phyloP scores from a whole-genome alignment of 495 filamentous ascomycete species.

The Beverwykella pulmonaria region DNA sequence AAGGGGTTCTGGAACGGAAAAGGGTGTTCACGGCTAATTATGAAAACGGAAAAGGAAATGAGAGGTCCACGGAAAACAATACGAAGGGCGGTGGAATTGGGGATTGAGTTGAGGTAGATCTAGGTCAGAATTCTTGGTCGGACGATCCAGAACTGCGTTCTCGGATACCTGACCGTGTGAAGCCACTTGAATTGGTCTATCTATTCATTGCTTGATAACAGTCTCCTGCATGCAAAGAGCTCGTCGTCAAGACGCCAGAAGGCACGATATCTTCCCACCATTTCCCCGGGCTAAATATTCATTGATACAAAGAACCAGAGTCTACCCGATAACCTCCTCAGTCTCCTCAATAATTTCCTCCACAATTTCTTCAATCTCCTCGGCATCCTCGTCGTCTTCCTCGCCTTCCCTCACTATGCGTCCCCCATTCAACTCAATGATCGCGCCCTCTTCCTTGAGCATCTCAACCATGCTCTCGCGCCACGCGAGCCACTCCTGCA shows the following conservation, averaged over 20 bases:
- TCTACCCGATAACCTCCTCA: constrained; percentile 68
- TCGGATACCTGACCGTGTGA: background rate
- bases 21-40: background rate
- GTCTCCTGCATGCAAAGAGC: background rate
- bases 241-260: background rate
- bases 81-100: no score
- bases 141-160: no score
- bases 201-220: background rate
- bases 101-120: no score
- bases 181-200: background rate
- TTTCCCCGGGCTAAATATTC: background rate
- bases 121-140: no score
- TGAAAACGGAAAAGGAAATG: background rate
- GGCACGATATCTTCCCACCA: background rate
- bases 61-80: background rate
- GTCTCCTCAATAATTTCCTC: constrained; percentile 68
- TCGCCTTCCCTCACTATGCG: constrained; percentile 61
- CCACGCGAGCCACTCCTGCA: constrained; percentile 92
- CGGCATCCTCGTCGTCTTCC: constrained; percentile 63
- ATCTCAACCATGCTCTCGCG: constrained; percentile 72
- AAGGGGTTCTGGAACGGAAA: background rate
- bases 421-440: constrained; percentile 53
- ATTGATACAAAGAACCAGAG: background rate
- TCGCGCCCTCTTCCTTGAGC: constrained; percentile 61
- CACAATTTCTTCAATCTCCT: constrained; percentile 91